These are phyloP conservation scores for Bathelium albidoporum DNA, from an alignment of 495 filamentous ascomycete species.

Conservation along the genomic window DNA sequence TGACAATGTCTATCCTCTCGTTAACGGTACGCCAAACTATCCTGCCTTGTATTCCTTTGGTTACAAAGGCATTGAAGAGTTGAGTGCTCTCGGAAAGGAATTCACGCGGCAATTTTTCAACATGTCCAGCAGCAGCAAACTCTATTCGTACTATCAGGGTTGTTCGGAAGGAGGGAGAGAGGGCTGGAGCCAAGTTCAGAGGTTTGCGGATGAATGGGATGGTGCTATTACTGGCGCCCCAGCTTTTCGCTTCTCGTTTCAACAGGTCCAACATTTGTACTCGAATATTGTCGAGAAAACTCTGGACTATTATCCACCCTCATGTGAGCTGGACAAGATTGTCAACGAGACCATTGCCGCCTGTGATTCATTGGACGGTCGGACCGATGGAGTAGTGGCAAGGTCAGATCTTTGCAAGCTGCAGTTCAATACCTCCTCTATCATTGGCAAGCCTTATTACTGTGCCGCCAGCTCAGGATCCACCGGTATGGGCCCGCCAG, in stretches of 20 bases:
- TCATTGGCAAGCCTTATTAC: conserved; percentile 40
- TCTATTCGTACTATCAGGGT: conserved; percentile 45
- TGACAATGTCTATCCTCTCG: conserved; percentile 29
- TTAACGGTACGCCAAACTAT: conserved; percentile 38
- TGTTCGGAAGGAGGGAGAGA: conserved; percentile 46
- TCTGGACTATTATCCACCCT: conserved; percentile 40
- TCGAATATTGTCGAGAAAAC: conserved; percentile 37
- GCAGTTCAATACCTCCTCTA: conserved; percentile 35
- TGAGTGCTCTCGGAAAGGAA: conserved; percentile 32
- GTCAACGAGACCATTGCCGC: conserved; percentile 41
- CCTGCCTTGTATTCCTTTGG: conserved; percentile 39
- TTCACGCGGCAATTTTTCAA: conserved; percentile 31
- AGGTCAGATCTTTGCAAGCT: conserved; percentile 43
- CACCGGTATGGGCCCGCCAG: too few species aligned
- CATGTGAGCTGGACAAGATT: conserved; percentile 43
- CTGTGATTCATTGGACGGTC: conserved; percentile 44
- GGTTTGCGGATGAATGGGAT: conserved; percentile 41
- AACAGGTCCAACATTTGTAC: conserved; percentile 43
- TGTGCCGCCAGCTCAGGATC: conserved; percentile 34
- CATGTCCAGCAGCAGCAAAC: conserved; percentile 25
- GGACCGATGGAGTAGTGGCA: conserved; percentile 42
- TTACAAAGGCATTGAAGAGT: conserved; percentile 35
- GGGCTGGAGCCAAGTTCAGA: conserved; percentile 44
- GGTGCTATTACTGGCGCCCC: conserved; percentile 42
- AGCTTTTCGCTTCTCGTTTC: conserved; percentile 41